Conservation (phyloP, 2,329 filamentous ascomycete genomes). For the Phialophora chinensis region DNA sequence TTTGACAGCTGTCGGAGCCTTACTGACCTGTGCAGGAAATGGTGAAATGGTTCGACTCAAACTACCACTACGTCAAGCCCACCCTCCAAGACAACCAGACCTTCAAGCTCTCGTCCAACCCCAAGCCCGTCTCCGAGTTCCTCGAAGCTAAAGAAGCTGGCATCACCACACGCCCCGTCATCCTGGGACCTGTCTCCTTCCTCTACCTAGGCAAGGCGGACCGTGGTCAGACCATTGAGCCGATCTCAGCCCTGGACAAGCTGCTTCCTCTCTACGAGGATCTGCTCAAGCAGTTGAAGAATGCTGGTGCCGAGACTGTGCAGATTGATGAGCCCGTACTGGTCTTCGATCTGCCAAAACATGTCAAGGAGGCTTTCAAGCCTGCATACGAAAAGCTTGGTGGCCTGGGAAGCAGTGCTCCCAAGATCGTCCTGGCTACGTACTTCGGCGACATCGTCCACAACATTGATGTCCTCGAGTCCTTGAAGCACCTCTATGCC, state of each 20-base stretch:
- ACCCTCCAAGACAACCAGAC: constrained; percentile 95
- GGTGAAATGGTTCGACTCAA: constrained; percentile 99
- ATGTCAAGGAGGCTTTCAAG: constrained; percentile 97
- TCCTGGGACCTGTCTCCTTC: constrained; percentile 97
- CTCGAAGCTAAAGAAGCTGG: constrained; percentile 97
- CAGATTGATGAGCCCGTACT: constrained; percentile 98
- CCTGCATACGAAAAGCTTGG: constrained; percentile 91
- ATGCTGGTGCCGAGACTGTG: constrained; percentile 91
- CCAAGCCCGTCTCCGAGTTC: constrained; percentile 95
- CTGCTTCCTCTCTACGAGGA: constrained; percentile 94
- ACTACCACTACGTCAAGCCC: constrained; percentile 99
- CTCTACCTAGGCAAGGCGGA: constrained; percentile 97
- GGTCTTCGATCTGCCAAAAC: constrained; percentile 87
- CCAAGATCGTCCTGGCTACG: constrained; percentile 88
- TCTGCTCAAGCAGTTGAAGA: constrained; percentile 91
- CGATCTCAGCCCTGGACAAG: constrained; percentile 91
- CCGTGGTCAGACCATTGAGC: constrained; percentile 88
- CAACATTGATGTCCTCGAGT: constrained; percentile 90
- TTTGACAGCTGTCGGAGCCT: constrained; percentile 21
- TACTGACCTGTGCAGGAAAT: constrained; percentile 69
- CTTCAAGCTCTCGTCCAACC: constrained; percentile 84
- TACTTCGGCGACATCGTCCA: constrained; percentile 99
- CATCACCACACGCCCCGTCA: constrained; percentile 87
- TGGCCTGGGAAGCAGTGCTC: constrained; percentile 76
- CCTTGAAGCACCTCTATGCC: constrained; percentile 74